Evolutionary conservation across 2,329 filamentous ascomycete species (phyloP), one percentile per base, ranked within the genome.

Genomic region (Polychaeton citri): DNA sequence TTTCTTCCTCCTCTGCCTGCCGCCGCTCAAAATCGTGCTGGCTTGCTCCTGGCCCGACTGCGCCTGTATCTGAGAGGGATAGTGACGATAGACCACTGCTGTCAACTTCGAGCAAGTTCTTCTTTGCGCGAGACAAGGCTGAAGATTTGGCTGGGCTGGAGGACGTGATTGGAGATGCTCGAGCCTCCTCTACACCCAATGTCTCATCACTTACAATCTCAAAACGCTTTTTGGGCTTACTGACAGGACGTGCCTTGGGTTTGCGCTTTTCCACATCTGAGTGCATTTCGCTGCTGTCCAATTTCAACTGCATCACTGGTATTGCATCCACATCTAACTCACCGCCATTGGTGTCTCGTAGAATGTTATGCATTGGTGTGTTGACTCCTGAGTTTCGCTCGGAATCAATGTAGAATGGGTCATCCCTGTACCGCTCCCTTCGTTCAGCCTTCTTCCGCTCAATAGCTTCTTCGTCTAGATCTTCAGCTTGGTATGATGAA

Each of bases 261-360:
- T 19, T 38, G 32, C 18, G 19, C 37, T 36, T 21, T 20, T 32
- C 16, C 28, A 21, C 19, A 18, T 42, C 41, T 2, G 36, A 26
- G n/a, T 43, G 41, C 9, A 26, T 33, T 9, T 46, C 44, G 13
- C 45, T 36, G 18, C 44, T 47, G 24, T 79, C 77, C 6, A 95
- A 70, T 42, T 92, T 79, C 32, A 98, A 69, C 54, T 93, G 78
- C 76, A 98, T 90, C 50, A 98, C 88, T 2, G 90, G 90, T 49
- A 98, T 98, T 2, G 84, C 75, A 58, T 98, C 90, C 30, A 98
- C 79, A 53, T 98, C 88, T 6, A 96, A 64, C 31, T 82, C 80
- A 2, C 79, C 76, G 2, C 78, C 79, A 52, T 88, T 87, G 38
- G 75, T 76, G 39, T 69, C 58, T 13, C 60, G 56, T 7, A 69